phyloP scores from a whole-genome alignment of 345 rosid genomes.

The Syzygium aromaticum region DNA sequence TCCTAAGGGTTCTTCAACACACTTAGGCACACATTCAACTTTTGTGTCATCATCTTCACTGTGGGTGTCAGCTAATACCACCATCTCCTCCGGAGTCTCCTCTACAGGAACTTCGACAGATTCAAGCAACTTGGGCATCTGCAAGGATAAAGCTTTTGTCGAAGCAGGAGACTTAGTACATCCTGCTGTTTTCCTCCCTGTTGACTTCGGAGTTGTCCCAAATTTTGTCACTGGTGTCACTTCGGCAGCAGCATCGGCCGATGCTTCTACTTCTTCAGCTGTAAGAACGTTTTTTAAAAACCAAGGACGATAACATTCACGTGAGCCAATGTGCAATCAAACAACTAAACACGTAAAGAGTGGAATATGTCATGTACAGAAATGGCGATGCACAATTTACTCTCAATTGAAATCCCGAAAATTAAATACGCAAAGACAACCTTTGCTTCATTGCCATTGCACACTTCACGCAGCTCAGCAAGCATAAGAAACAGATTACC shows the following conservation, averaged over 20 bases:
- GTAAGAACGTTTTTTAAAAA: not conserved
- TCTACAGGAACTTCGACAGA: conserved; percentile 6
- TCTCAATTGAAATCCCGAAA: not conserved
- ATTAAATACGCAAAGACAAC: not conserved
- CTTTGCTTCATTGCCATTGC: not conserved
- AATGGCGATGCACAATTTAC: not conserved
- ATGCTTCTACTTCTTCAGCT: conserved; percentile 16
- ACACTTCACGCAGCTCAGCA: not conserved
- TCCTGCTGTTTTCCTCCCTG: conserved; percentile 18
- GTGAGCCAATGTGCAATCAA: conserved; percentile 5
- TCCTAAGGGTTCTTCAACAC: not conserved
- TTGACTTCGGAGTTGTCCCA: conserved; percentile 8
- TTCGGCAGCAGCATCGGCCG: not conserved
- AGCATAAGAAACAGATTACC: not conserved
- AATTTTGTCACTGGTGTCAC: conserved; percentile 2
- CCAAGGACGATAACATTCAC: not conserved
- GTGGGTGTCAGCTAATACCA: not conserved
- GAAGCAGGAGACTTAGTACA: conserved; percentile 14
- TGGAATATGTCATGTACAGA: not conserved
- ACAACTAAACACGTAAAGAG: not conserved
- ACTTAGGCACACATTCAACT: not conserved
- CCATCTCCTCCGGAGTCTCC: conserved; percentile 3
- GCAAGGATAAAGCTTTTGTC: conserved; percentile 5
- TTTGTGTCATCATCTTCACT: not conserved
- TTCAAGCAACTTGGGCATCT: conserved; percentile 7